Evolutionary conservation across 768 basidiomycete species (phyloP).

Genomic region (Leccinum subtestaceum): DNA sequence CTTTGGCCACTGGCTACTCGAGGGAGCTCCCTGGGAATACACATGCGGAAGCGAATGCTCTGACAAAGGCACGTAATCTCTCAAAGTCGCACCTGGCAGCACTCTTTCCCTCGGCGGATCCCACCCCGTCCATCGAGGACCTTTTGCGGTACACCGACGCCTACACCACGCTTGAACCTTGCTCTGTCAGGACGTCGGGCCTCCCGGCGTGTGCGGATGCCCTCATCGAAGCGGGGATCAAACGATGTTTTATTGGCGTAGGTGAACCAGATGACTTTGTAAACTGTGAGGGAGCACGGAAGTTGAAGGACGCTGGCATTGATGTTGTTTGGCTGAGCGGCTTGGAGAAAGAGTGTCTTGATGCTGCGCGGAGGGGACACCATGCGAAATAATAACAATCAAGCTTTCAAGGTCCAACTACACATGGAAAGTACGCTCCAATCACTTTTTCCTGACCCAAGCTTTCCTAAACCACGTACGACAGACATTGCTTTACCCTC

Average conservation of each 20-base stretch:
- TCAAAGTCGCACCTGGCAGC: conserved; percentile 42
- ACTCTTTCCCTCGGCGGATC: conserved; percentile 38
- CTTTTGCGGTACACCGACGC: conserved; percentile 63
- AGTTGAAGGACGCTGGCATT: conserved; percentile 66
- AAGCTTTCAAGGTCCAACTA: not conserved
- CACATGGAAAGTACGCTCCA: conserved; percentile 4
- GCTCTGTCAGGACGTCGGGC: conserved; percentile 86
- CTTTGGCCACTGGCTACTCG: conserved; percentile 82
- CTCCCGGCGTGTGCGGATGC: conserved; percentile 83
- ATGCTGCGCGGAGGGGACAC: conserved; percentile 68
- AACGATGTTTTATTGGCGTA: conserved; percentile 84
- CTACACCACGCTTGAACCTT: conserved; percentile 96
- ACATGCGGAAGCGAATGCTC: conserved; percentile 94
- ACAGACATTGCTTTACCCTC: conserved; percentile 15
- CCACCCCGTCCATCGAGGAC: conserved; percentile 37
- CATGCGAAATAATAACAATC: not conserved
- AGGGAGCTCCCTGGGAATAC: conserved; percentile 92
- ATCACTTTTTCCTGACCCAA: not conserved
- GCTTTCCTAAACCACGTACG: conserved; percentile 1
- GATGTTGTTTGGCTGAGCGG: conserved; percentile 73
- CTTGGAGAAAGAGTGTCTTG: conserved; percentile 77
- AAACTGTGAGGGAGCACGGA: conserved; percentile 80
- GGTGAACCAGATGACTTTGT: conserved; percentile 95
- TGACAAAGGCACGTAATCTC: conserved; percentile 63
- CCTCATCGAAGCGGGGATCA: conserved; percentile 67